A percentile compares a stretch with the other conserved stretches of the same genome.
Conservation (phyloP, 805 yeast species). For the Saturnispora dispora region DNA sequence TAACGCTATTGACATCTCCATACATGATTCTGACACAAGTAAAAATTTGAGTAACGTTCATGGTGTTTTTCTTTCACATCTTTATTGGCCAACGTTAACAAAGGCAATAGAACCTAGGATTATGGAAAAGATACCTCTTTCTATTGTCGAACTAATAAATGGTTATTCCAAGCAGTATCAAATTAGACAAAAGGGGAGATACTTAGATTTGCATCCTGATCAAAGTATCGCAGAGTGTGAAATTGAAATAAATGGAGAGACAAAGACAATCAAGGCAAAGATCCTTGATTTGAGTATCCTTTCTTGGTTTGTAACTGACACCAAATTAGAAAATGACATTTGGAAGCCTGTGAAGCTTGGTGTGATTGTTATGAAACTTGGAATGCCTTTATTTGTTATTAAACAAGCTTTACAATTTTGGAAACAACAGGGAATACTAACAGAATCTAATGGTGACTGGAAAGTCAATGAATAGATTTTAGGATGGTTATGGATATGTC, state of each 20-base stretch:
- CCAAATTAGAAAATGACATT: neutral
- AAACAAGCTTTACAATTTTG: constrained; percentile 44
- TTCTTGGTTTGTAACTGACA: constrained; percentile 20
- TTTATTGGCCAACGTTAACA: constrained; percentile 70
- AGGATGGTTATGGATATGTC: neutral
- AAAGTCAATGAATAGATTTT: constrained; percentile 10
- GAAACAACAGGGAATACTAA: constrained; percentile 50
- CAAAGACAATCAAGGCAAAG: constrained; percentile 38
- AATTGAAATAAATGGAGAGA: constrained; percentile 41
- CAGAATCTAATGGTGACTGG: constrained; percentile 21
- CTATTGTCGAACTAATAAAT: constrained; percentile 33
- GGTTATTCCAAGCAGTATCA: constrained; percentile 35
- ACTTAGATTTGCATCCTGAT: constrained; percentile 45
- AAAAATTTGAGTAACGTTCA: constrained; percentile 29
- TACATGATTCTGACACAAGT: constrained; percentile 18
- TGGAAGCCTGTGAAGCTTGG: constrained; percentile 19
- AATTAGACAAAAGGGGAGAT: constrained; percentile 45
- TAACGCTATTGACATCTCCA: constrained; percentile 30
- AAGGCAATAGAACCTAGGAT: constrained; percentile 20
- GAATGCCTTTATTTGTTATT: constrained; percentile 36
- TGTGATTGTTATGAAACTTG: constrained; percentile 30
- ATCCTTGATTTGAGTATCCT: constrained; percentile 52
- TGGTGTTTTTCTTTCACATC: constrained; percentile 59
- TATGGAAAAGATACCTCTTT: constrained; percentile 34
- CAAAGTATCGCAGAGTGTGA: constrained; percentile 56